Conservation (phyloP, 225 moss, liverwort and hornwort genomes). For the Polytrichum formosum region DNA sequence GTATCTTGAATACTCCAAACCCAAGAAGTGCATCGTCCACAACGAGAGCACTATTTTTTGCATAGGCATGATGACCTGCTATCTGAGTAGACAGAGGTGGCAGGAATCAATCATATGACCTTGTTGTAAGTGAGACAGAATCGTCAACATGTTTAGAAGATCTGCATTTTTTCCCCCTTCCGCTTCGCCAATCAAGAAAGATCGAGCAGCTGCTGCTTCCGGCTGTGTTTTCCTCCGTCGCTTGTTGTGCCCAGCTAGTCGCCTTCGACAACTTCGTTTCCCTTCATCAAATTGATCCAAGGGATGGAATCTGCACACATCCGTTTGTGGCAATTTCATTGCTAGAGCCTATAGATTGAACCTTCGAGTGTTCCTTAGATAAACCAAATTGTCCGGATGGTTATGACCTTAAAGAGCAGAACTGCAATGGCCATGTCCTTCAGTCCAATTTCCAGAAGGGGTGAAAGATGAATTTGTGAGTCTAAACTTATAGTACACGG, state of each 20-base stretch:
- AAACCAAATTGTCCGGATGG: not conserved
- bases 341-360: not conserved
- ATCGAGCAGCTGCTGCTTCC: slow-evolving; percentile 46
- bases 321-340: not conserved
- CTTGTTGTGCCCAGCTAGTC: slow-evolving; percentile 63
- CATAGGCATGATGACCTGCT: not conserved
- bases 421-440: not conserved
- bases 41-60: no score
- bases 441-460: not conserved
- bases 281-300: slow-evolving; percentile 64
- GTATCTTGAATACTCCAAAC: no score
- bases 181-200: slow-evolving; percentile 51
- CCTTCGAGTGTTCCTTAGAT: not conserved
- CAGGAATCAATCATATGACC: slow-evolving; percentile 8
- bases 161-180: slow-evolving; percentile 43
- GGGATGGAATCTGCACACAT: slow-evolving; percentile 47
- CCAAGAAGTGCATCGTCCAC: no score
- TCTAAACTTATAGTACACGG: not conserved
- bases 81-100: not conserved
- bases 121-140: slow-evolving; percentile 70
- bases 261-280: slow-evolving; percentile 63
- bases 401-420: not conserved
- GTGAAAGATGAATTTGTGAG: not conserved
- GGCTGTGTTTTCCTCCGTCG: slow-evolving; percentile 68
- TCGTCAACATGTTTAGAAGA: slow-evolving; percentile 55